A percentile compares a stretch with the other conserved stretches of the same genome.
These are phyloP conservation scores for Heterobasidion occidentale DNA, from an alignment of 1,284 basidiomycete species.

Conservation along the genomic window DNA sequence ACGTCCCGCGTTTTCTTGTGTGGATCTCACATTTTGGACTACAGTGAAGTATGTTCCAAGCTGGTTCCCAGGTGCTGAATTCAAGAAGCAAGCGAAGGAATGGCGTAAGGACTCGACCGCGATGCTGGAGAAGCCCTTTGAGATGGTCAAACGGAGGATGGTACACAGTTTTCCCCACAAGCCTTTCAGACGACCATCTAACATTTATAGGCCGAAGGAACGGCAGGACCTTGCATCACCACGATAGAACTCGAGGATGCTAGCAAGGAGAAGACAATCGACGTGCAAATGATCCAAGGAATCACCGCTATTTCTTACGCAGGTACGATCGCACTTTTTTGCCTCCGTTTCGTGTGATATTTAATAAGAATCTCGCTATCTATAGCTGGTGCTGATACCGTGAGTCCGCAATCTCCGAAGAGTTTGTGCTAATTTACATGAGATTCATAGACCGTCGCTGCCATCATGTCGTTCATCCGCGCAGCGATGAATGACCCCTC, in stretches of 20 bases:
- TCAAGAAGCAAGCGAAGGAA: conserved; percentile 34
- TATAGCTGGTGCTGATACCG: neutral
- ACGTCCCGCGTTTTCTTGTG: no score
- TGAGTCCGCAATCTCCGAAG: neutral
- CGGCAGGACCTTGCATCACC: neutral
- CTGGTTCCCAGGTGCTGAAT: conserved; percentile 34
- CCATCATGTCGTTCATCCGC: conserved; percentile 22
- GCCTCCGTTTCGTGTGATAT: neutral
- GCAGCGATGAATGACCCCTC: conserved; percentile 30
- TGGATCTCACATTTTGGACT: no score
- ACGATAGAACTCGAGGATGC: neutral
- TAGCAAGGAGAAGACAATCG: neutral
- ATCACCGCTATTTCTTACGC: neutral
- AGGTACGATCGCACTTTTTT: neutral
- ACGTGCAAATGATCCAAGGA: neutral
- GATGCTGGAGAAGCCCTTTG: conserved; percentile 3
- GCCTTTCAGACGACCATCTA: no score
- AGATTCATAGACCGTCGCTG: conserved; percentile 17
- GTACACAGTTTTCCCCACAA: neutral
- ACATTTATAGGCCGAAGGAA: neutral
- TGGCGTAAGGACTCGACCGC: conserved; percentile 12
- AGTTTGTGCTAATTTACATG: conserved; percentile 2
- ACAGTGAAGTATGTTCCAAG: conserved; percentile 27
- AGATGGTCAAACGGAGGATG: neutral
- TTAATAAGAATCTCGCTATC: neutral